Percentiles rank a stretch among this genome's conserved stretches.
Evolutionary conservation across 192 early-diverging fungal species (phyloP).

Genomic region (Dissophora ornata): DNA sequence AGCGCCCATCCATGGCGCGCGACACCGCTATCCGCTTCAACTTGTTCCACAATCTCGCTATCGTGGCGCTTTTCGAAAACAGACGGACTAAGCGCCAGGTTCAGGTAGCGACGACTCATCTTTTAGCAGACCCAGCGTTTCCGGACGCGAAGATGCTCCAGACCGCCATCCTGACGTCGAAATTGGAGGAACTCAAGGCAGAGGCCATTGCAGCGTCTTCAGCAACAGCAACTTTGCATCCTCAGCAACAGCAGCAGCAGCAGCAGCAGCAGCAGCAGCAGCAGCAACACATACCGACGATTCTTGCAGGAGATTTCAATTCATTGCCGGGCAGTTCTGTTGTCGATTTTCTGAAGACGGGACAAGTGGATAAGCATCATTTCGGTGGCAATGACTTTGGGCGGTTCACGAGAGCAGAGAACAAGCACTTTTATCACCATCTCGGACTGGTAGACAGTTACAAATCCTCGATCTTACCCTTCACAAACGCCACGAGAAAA

Average conservation of each 20-base stretch:
- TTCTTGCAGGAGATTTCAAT: slow-evolving; percentile 46
- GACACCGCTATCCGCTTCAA: slow-evolving; percentile 54
- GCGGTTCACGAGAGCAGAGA: slow-evolving; percentile 39
- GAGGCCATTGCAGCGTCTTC: slow-evolving; percentile 2
- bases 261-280: slow-evolving; percentile 1
- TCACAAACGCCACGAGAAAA: slow-evolving; percentile 41
- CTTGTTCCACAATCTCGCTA: slow-evolving; percentile 46
- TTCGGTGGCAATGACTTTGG: slow-evolving; percentile 53
- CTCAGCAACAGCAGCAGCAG: slow-evolving; percentile 1
- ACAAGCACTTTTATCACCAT: slow-evolving; percentile 36
- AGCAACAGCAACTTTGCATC: neutral
- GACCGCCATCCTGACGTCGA: slow-evolving; percentile 50
- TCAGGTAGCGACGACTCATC: slow-evolving; percentile 48
- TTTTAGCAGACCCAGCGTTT: slow-evolving; percentile 44
- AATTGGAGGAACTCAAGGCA: slow-evolving; percentile 40
- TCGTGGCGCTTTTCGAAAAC: slow-evolving; percentile 46
- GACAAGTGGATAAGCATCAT: slow-evolving; percentile 35
- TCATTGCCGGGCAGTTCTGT: slow-evolving; percentile 49
- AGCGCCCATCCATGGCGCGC: slow-evolving; percentile 43
- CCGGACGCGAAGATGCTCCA: slow-evolving; percentile 53
- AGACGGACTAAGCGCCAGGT: slow-evolving; percentile 35
- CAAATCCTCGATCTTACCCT: slow-evolving; percentile 30
- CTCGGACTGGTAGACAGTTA: slow-evolving; percentile 46
- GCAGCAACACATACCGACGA: slow-evolving; percentile 43
- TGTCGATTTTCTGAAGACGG: slow-evolving; percentile 35